Evolutionary conservation across 306 rosid genomes (phyloP).

Genomic region (Dalbergia oliveri): DNA sequence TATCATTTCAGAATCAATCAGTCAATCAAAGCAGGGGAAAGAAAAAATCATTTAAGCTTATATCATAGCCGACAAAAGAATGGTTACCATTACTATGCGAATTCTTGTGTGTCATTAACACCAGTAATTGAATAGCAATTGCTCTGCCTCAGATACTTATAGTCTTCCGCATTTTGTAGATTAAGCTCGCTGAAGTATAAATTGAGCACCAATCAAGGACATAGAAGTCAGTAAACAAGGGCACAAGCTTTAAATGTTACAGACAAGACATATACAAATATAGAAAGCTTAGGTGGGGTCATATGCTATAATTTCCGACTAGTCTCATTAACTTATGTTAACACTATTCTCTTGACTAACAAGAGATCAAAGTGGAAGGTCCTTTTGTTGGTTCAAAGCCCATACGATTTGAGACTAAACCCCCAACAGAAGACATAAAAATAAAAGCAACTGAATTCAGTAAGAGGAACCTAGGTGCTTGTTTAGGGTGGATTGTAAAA

Average conservation of each 20-base stretch:
- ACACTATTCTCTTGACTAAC: too few species aligned
- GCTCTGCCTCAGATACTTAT: constrained; percentile 89
- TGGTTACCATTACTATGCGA: constrained; percentile 74
- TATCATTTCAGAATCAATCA: constrained; percentile 28
- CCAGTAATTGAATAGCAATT: constrained; percentile 79
- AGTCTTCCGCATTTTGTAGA: constrained; percentile 72
- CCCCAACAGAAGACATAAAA: too few species aligned
- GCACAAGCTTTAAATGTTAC: background rate
- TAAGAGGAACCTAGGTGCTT: too few species aligned
- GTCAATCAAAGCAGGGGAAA: constrained; percentile 19
- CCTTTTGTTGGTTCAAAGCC: background rate
- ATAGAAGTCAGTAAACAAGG: constrained; percentile 13
- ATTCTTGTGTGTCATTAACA: constrained; percentile 89
- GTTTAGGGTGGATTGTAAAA: too few species aligned
- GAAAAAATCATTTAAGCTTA: background rate
- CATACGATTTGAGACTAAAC: background rate
- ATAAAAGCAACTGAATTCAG: too few species aligned
- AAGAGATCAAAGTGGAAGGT: too few species aligned
- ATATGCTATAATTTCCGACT: background rate
- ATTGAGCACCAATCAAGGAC: too few species aligned
- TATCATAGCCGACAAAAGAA: constrained; percentile 29
- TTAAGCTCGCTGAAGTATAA: constrained; percentile 69
- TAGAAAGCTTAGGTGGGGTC: constrained; percentile 13
- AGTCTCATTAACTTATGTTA: too few species aligned
- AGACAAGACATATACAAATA: background rate